These are phyloP conservation scores for Trifolium fragiferum DNA, from an alignment of 306 rosid species.

Conservation along the genomic window DNA sequence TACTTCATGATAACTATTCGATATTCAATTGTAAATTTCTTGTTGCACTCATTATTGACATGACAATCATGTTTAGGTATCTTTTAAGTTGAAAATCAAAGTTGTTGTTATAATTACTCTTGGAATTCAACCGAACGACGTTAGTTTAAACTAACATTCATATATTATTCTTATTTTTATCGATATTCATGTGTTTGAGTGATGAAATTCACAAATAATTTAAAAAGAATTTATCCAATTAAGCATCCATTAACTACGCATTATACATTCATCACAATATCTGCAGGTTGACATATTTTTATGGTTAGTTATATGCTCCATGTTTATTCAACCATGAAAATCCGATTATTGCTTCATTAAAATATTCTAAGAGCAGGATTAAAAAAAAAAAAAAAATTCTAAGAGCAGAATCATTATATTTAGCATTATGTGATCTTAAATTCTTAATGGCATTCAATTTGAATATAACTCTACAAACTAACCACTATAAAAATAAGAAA, in stretches of 20 bases:
- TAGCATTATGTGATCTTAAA: not conserved
- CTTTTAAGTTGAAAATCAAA: constrained; percentile 39
- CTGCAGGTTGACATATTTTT: constrained; percentile 45
- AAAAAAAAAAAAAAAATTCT: no score
- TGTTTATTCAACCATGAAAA: not conserved
- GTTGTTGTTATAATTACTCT: constrained; percentile 47
- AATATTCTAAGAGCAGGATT: constrained; percentile 7
- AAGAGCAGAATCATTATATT: constrained; percentile 17
- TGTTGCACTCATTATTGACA: constrained; percentile 47
- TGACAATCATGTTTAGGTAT: constrained; percentile 41
- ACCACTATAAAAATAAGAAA: not conserved
- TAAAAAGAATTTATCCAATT: constrained; percentile 36
- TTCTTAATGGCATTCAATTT: constrained; percentile 16
- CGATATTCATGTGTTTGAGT: not conserved
- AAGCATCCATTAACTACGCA: constrained; percentile 24
- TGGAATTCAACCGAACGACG: constrained; percentile 35
- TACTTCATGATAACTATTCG: constrained; percentile 46
- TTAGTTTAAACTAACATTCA: not conserved
- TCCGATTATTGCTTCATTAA: not conserved
- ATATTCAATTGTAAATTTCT: constrained; percentile 35
- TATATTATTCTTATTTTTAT: not conserved
- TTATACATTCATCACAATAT: constrained; percentile 33
- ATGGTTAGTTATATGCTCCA: constrained; percentile 46
- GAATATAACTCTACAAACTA: not conserved
- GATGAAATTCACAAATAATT: constrained; percentile 15